Percentiles rank a stretch among this genome's conserved stretches.
Evolutionary conservation across 306 rosid species (phyloP).

Genomic region (Abrus pulchellus): DNA sequence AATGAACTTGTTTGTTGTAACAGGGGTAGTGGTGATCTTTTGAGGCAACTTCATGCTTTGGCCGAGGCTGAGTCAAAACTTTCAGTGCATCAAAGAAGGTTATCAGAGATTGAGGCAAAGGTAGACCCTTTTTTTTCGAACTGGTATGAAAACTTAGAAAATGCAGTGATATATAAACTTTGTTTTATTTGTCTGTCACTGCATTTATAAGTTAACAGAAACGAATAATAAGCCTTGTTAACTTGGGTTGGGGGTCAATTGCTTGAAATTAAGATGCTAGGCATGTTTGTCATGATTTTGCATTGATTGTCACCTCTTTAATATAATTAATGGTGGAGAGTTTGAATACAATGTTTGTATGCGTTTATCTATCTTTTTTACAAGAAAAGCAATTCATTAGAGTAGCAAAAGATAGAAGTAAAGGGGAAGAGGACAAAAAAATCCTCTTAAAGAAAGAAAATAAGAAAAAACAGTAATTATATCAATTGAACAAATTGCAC

Average conservation of each 20-base stretch:
- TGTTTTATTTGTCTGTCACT: conserved; percentile 1
- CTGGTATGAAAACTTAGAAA: conserved; percentile 32
- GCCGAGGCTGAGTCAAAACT: conserved; percentile 80
- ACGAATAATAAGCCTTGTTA: conserved; percentile 19
- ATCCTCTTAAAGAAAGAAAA: conserved; percentile 4
- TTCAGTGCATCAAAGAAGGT: conserved; percentile 70
- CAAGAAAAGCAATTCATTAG: not conserved
- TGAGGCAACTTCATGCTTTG: conserved; percentile 84
- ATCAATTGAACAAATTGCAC: not conserved
- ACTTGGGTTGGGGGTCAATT: conserved; percentile 22
- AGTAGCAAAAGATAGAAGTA: conserved; percentile 13
- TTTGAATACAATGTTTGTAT: not conserved
- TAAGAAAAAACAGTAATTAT: not conserved
- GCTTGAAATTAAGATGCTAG: conserved; percentile 19
- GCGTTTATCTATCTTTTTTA: not conserved
- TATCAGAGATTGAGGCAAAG: conserved; percentile 78
- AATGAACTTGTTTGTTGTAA: conserved; percentile 18
- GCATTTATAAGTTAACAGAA: conserved; percentile 8
- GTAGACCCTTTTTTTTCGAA: conserved; percentile 52
- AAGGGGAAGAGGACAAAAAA: not conserved
- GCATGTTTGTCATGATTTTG: not conserved
- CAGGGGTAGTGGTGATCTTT: conserved; percentile 91
- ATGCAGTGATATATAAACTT: not conserved
- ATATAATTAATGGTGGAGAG: not conserved
- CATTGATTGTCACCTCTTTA: not conserved